phyloP scores from a whole-genome alignment of 140 eudicot genomes.

The Ambrosia hybrid region DNA sequence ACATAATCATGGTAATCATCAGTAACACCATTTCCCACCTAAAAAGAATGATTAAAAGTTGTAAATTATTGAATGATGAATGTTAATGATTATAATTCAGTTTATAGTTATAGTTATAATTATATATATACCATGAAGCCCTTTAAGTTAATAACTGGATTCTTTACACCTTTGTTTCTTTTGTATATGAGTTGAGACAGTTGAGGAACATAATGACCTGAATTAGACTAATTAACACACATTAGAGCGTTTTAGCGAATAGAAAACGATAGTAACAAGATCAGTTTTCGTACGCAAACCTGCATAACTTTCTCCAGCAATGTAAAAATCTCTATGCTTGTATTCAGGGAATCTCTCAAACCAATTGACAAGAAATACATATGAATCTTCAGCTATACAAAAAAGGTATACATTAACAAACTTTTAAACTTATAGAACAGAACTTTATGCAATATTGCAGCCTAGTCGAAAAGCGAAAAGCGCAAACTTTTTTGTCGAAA shows the following conservation, averaged over 20 bases:
- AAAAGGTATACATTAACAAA: conserved; percentile 19
- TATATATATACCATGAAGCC: conserved; percentile 73
- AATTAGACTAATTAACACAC: conserved; percentile 20
- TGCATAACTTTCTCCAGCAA: conserved; percentile 99
- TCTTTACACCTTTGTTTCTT: conserved; percentile 70
- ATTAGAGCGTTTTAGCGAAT: not conserved
- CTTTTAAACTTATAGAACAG: not conserved
- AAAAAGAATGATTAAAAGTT: conserved; percentile 16
- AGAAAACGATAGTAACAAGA: not conserved
- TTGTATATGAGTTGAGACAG: conserved; percentile 65
- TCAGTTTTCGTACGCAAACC: conserved; percentile 37
- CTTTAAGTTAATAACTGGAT: conserved; percentile 89
- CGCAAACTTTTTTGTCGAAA: not conserved
- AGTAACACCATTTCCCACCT: conserved; percentile 97
- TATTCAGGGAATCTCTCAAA: conserved; percentile 94
- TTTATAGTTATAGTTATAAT: not conserved
- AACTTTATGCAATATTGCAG: not conserved
- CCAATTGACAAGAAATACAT: conserved; percentile 74
- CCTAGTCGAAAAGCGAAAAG: no score
- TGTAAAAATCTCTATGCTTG: conserved; percentile 81
- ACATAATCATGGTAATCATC: conserved; percentile 89
- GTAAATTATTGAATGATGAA: not conserved
- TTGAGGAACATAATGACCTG: conserved; percentile 99
- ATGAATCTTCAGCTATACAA: conserved; percentile 80
- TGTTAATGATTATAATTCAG: conserved; percentile 14